These are phyloP conservation scores for Lipomyces yamanashiensis DNA, from an alignment of 805 yeast genomes.

Conservation along the genomic window DNA sequence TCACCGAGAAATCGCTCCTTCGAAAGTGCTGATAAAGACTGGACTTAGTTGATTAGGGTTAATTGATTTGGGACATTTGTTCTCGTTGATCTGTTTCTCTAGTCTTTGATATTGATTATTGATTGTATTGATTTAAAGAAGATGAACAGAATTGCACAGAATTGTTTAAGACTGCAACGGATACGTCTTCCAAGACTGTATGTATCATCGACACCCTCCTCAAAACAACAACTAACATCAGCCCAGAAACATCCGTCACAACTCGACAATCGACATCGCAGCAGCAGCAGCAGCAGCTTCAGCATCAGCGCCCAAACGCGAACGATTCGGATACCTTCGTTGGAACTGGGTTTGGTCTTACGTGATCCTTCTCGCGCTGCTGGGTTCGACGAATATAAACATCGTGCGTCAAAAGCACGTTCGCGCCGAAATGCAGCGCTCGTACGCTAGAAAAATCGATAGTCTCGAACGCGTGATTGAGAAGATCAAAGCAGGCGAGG, in stretches of 20 bases:
- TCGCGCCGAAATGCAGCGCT: conserved; percentile 20
- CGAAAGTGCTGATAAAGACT: background rate
- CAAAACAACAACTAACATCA: background rate
- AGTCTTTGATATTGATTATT: too few species aligned
- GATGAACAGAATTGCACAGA: background rate
- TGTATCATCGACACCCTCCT: too few species aligned
- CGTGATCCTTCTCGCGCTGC: conserved; percentile 24
- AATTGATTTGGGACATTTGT: too few species aligned
- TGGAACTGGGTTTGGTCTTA: conserved; percentile 34
- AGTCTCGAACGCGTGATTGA: conserved; percentile 24
- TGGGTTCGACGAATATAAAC: conserved; percentile 33
- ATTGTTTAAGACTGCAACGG: too few species aligned
- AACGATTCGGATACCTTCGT: conserved; percentile 9
- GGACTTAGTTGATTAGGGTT: background rate
- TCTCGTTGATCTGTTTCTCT: too few species aligned
- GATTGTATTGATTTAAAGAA: too few species aligned
- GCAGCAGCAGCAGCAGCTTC: conserved; percentile 3
- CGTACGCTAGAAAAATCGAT: conserved; percentile 15
- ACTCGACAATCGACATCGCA: background rate
- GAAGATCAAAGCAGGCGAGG: conserved; percentile 15
- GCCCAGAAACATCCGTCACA: background rate
- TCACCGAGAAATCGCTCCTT: background rate
- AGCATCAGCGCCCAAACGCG: background rate
- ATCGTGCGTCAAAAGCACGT: conserved; percentile 30
- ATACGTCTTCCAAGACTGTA: too few species aligned